Base-by-base conservation (phyloP, 306 rosid genomes). In the Sicyos baderoa region DNA sequence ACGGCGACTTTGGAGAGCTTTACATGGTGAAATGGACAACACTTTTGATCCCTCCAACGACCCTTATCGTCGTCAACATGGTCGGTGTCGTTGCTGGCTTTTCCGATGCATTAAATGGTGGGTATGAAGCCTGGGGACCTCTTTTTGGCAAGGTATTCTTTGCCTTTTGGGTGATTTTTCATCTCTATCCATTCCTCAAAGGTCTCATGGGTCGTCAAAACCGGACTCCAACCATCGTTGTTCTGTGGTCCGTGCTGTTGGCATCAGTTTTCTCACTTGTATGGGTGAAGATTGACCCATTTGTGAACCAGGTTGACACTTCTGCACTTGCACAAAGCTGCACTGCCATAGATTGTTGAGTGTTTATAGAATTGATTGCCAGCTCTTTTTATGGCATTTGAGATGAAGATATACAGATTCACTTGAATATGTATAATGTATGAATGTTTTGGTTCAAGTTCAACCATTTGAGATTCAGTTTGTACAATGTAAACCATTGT, bases 131-230 rank as follows among this genome's bases (percentile, higher is more conserved):
- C 21, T 92, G 98, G 98, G 98, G 98, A 40, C 96, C 98, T 54
- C 89, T 92, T 47, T 79, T 92, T 63, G 98, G 98, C 54, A 92
- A 92, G 47, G 95, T 89, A 63, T 92, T 92, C 91, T 92, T 89
- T 49, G 92, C 98, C 57, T 87, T 87, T 47, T 92, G 98, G 98
- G 98, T 92, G 14, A 87, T 92, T 27, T 78, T 89, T 40, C 98
- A 92, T 80, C 96, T 92, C 73, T 92, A 92, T 44, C 98, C 98
- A 5, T 92, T 92, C 95, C 91, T 92, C 21, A 92, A 92, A 77
- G 98, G 98, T 82, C 95, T 92, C 58, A 92, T 92, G 98, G 98
- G 96, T 54, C 90, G 98, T 75, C 96, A 89, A 58, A 92, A 92
- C 86, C 74, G 96, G 19, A 92, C 98, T 13, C 98, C 98, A 47